These are phyloP conservation scores for Beauveria rudraprayagi DNA, from an alignment of 2,329 filamentous ascomycete genomes.

Conservation along the genomic window DNA sequence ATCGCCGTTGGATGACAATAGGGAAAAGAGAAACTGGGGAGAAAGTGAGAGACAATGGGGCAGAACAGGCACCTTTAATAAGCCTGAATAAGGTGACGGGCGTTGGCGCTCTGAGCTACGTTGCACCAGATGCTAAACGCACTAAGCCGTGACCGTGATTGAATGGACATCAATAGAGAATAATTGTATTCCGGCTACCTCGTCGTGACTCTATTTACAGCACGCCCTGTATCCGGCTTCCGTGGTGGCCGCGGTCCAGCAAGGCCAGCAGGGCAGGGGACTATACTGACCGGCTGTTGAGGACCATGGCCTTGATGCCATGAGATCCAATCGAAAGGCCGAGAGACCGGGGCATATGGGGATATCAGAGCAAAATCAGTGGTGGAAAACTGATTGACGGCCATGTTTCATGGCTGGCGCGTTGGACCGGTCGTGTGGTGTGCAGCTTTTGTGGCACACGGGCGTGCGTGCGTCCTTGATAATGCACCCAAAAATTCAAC, in stretches of 20 bases:
- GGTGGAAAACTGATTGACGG: conserved; percentile 3
- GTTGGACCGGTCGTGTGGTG: conserved; percentile 15
- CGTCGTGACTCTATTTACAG: conserved; percentile 2
- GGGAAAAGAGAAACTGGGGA: neutral
- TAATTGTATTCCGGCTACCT: neutral
- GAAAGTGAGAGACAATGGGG: conserved; percentile 8
- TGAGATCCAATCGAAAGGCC: neutral
- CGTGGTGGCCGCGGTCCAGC: neutral
- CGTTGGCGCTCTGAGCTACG: neutral
- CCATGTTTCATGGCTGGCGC: conserved; percentile 20
- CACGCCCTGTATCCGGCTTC: neutral
- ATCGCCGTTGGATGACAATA: neutral
- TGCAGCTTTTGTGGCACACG: neutral
- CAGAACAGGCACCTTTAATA: conserved; percentile 5
- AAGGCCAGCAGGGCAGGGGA: neutral
- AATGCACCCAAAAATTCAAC: neutral
- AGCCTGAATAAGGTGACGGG: neutral
- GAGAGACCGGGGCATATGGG: neutral
- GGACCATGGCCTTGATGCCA: neutral
- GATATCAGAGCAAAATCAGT: neutral
- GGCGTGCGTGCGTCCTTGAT: neutral
- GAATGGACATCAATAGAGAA: neutral
- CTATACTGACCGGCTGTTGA: neutral
- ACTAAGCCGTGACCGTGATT: neutral
- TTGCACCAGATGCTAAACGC: neutral